Percentiles rank a stretch among this genome's conserved stretches.
Conservation (phyloP, 169 alveolate species). For the Eimeria falciformis region DNA sequence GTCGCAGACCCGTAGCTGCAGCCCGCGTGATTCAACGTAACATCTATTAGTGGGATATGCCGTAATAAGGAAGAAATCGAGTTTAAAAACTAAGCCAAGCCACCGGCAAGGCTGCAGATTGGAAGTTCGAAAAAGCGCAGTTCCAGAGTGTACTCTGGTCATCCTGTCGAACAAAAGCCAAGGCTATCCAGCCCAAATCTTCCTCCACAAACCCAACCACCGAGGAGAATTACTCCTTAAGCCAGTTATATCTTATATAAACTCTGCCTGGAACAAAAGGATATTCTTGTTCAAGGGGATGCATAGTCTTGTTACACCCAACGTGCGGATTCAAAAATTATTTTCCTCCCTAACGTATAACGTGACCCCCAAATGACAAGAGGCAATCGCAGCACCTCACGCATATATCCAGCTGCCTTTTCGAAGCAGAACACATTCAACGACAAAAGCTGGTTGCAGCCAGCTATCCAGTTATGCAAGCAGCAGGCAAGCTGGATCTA, state of each 20-base stretch:
- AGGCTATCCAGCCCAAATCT: too few species aligned
- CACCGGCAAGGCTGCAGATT: too few species aligned
- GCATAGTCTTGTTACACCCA: not conserved
- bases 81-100: too few species aligned
- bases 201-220: too few species aligned
- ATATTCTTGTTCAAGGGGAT: slow-evolving; percentile 9
- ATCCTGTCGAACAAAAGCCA: too few species aligned
- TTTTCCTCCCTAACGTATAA: too few species aligned
- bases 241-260: slow-evolving; percentile 28
- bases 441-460: not conserved
- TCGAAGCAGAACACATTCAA: not conserved
- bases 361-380: too few species aligned
- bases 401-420: not conserved
- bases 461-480: not conserved
- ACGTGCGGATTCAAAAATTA: not conserved
- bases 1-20: slow-evolving; percentile 36
- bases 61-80: not conserved
- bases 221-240: too few species aligned
- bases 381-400: too few species aligned
- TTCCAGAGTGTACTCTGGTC: too few species aligned
- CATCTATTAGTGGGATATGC: not conserved
- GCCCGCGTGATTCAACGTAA: slow-evolving; percentile 40
- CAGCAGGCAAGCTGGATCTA: too few species aligned
- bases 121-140: too few species aligned
- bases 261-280: slow-evolving; percentile 1